These are phyloP conservation scores for Calvatia gigantea DNA, from an alignment of 768 basidiomycete species.

Conservation along the genomic window DNA sequence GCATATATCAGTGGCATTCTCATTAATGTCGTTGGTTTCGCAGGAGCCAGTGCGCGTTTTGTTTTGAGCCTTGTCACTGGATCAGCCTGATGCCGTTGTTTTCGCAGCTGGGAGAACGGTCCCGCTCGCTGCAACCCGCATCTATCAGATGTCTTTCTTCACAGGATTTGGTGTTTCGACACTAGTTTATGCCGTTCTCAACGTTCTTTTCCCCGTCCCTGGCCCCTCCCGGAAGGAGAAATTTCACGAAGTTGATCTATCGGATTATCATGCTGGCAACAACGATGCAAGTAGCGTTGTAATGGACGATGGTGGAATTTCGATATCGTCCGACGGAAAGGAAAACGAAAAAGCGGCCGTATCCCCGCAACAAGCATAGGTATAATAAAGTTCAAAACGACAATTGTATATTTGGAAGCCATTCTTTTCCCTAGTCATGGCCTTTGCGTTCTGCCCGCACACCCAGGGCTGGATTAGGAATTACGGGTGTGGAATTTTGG, in stretches of 20 bases:
- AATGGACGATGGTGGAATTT: not conserved
- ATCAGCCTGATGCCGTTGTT: not conserved
- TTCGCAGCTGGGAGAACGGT: slow-evolving; percentile 52
- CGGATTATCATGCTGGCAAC: slow-evolving; percentile 17
- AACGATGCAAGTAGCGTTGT: not conserved
- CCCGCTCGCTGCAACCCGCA: slow-evolving; percentile 64
- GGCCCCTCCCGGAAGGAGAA: slow-evolving; percentile 32
- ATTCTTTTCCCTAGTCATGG: too few relatives aligned
- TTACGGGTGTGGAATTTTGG: too few relatives aligned
- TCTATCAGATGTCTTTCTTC: slow-evolving; percentile 80
- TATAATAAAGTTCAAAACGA: too few relatives aligned
- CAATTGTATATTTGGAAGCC: too few relatives aligned
- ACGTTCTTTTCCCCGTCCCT: slow-evolving; percentile 55
- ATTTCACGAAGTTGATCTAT: slow-evolving; percentile 61
- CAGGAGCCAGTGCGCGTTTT: slow-evolving; percentile 56
- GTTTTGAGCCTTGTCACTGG: not conserved
- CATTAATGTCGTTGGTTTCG: slow-evolving; percentile 82
- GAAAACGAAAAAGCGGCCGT: too few relatives aligned
- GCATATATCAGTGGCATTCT: slow-evolving; percentile 73
- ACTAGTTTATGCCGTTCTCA: slow-evolving; percentile 58
- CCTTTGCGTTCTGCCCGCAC: too few relatives aligned
- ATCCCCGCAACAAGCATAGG: too few relatives aligned
- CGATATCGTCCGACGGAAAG: not conserved
- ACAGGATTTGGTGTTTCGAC: slow-evolving; percentile 75
- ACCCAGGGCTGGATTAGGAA: too few relatives aligned